phyloP scores from a whole-genome alignment of 2,329 filamentous ascomycete genomes.

The Venturia asperata region DNA sequence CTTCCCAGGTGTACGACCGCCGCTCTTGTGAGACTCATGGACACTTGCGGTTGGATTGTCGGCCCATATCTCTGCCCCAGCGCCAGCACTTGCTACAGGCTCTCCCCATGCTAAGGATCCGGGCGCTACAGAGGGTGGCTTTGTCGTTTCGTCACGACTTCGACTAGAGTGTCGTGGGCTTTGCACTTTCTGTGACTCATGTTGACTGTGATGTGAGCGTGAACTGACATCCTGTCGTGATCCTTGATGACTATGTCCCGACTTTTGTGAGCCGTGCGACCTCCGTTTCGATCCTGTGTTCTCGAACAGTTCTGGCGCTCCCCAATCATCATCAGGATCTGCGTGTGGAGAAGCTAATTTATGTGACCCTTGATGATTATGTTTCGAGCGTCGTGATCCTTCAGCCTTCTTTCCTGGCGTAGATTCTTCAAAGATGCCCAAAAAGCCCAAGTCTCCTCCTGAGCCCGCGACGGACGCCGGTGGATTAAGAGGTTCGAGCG shows the following conservation, averaged over 20 bases:
- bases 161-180: background rate
- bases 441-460: background rate
- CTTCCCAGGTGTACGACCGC: background rate
- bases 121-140: background rate
- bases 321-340: background rate
- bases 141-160: background rate
- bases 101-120: background rate
- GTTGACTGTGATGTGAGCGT: background rate
- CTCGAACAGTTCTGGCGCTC: background rate
- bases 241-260: background rate
- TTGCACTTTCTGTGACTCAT: background rate
- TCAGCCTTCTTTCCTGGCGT: background rate
- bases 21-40: background rate
- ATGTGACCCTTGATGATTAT: background rate
- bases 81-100: background rate
- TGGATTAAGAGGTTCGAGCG: background rate
- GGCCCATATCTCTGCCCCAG: conserved; percentile 1
- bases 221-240: background rate
- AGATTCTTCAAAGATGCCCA: background rate
- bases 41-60: background rate
- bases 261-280: background rate
- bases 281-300: background rate
- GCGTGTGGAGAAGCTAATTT: background rate
- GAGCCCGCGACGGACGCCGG: background rate
- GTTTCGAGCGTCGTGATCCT: background rate